These are phyloP conservation scores for Chlamydomonas sp. DNA, from an alignment of 139 green algal species.

Conservation along the genomic window DNA sequence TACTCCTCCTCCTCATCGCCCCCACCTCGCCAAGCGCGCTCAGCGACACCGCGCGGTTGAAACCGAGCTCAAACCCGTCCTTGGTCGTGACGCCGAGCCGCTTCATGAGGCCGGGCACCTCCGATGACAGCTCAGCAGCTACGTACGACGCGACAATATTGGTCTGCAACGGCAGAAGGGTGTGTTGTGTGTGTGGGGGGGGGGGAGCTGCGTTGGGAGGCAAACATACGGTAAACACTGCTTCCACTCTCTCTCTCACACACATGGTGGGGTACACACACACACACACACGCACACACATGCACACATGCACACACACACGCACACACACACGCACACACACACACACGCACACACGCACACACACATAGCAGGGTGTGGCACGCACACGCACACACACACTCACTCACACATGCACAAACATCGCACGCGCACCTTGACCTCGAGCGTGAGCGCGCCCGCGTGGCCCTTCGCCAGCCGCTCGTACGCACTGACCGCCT, in stretches of 20 bases:
- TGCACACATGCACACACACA: neutral
- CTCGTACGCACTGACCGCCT: slow-evolving; percentile 52
- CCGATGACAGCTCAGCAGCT: slow-evolving; percentile 39
- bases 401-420: neutral
- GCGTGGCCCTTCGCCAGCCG: slow-evolving; percentile 47
- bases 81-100: slow-evolving; percentile 24
- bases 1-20: too few relatives aligned
- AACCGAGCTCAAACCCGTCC: slow-evolving; percentile 75
- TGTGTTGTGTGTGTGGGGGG: too few relatives aligned
- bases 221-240: neutral
- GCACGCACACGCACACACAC: too few relatives aligned
- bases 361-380: too few relatives aligned
- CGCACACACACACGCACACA: slow-evolving; percentile 1
- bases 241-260: neutral
- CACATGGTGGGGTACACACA: neutral
- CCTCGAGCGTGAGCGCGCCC: neutral
- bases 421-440: neutral
- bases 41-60: slow-evolving; percentile 71
- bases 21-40: slow-evolving; percentile 49
- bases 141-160: slow-evolving; percentile 83
- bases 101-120: slow-evolving; percentile 68
- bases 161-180: too few relatives aligned
- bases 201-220: neutral
- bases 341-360: slow-evolving; percentile 15
- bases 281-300: neutral